A percentile compares a stretch with the other conserved stretches of the same genome.
Evolutionary conservation across 2,329 filamentous ascomycete genomes (phyloP).

Genomic region (Claviceps humidiphila): DNA sequence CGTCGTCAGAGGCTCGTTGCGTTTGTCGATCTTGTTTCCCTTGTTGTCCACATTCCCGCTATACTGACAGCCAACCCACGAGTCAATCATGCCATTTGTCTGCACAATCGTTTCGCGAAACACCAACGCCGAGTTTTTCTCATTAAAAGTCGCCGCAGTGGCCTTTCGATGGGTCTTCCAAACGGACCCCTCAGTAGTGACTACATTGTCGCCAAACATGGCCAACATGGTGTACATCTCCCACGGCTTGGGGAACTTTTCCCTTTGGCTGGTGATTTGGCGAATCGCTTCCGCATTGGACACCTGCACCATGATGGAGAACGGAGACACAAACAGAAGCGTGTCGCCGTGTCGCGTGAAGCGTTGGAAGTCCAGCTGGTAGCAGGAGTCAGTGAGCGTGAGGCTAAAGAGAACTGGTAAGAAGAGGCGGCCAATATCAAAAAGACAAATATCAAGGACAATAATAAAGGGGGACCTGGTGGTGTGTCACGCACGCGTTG

Average conservation of each 20-base stretch:
- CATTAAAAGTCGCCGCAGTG: constrained; percentile 59
- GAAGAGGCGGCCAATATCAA: neutral
- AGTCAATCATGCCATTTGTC: constrained; percentile 44
- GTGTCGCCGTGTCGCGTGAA: constrained; percentile 49
- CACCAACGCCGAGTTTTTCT: constrained; percentile 58
- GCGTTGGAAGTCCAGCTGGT: constrained; percentile 38
- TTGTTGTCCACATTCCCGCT: too few relatives aligned
- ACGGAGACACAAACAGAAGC: constrained; percentile 51
- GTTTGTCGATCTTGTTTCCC: constrained; percentile 9
- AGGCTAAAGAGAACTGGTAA: constrained; percentile 22
- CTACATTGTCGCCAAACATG: constrained; percentile 55
- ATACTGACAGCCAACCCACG: constrained; percentile 32
- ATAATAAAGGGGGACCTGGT: neutral
- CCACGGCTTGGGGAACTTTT: constrained; percentile 47
- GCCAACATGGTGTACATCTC: constrained; percentile 23
- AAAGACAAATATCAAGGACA: neutral
- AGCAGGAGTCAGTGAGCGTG: constrained; percentile 47
- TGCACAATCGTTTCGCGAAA: constrained; percentile 51
- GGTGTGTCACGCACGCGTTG: neutral
- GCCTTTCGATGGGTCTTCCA: constrained; percentile 66
- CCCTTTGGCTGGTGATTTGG: constrained; percentile 52
- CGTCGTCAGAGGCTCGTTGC: constrained; percentile 34
- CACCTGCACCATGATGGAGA: constrained; percentile 37
- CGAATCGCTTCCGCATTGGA: constrained; percentile 52
- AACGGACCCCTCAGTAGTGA: constrained; percentile 53